These are phyloP conservation scores for Evansstolkia leycettana DNA, from an alignment of 495 filamentous ascomycete genomes.

Conservation along the genomic window DNA sequence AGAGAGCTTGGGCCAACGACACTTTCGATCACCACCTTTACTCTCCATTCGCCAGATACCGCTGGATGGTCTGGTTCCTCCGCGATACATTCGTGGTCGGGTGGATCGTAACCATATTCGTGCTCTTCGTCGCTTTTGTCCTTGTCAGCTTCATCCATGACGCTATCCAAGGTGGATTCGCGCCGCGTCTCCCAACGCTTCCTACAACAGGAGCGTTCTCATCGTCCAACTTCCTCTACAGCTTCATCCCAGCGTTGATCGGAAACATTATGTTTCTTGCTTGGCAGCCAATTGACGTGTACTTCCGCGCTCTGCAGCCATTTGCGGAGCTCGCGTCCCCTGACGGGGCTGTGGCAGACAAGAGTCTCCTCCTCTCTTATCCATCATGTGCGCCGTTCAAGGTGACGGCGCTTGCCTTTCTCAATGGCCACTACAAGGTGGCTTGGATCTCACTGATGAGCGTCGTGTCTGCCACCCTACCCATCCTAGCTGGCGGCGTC, in stretches of 20 bases:
- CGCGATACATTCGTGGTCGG: conserved; percentile 47
- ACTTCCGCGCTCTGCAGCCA: conserved; percentile 61
- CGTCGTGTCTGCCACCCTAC: conserved; percentile 50
- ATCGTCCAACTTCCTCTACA: conserved; percentile 76
- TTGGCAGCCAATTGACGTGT: conserved; percentile 66
- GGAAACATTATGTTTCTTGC: conserved; percentile 65
- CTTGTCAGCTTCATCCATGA: conserved; percentile 65
- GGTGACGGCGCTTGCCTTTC: conserved; percentile 45
- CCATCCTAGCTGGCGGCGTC: conserved; percentile 63
- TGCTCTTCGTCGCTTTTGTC: conserved; percentile 61
- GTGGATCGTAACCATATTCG: conserved; percentile 48
- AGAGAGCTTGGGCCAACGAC: conserved; percentile 18
- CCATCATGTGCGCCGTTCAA: conserved; percentile 49
- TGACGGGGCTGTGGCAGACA: conserved; percentile 50
- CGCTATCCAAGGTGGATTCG: conserved; percentile 54
- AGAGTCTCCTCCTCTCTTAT: conserved; percentile 66
- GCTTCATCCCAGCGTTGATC: conserved; percentile 66
- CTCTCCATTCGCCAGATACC: conserved; percentile 39
- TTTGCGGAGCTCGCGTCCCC: conserved; percentile 51
- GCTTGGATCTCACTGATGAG: conserved; percentile 57
- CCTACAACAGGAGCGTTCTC: conserved; percentile 60
- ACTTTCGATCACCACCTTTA: conserved; percentile 30
- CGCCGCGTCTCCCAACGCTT: conserved; percentile 48
- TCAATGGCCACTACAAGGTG: conserved; percentile 57
- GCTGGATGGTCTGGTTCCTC: conserved; percentile 72